phyloP scores from a whole-genome alignment of 176 grass and related monocot genomes.

The Oryza glaberrima region DNA sequence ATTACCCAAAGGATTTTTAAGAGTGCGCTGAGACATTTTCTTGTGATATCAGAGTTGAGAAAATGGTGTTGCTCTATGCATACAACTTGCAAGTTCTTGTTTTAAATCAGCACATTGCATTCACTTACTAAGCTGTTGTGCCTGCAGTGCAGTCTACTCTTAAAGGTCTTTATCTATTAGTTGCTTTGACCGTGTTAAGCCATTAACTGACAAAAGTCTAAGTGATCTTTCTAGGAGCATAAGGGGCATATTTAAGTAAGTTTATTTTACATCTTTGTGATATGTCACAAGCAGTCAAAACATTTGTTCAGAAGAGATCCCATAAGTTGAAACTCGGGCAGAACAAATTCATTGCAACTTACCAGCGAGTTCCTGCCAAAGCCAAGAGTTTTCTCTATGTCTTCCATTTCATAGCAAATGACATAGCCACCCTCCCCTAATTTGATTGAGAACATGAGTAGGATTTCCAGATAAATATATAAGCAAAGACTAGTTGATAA shows the following conservation, averaged over 20 bases:
- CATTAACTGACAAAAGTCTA: neutral
- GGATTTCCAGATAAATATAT: slow-evolving; percentile 13
- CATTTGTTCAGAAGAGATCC: slow-evolving; percentile 6
- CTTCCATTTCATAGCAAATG: slow-evolving; percentile 89
- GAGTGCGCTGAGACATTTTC: too few species aligned
- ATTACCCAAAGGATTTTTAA: neutral
- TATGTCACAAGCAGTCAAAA: neutral
- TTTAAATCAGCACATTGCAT: too few species aligned
- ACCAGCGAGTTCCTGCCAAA: slow-evolving; percentile 94
- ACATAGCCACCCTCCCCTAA: slow-evolving; percentile 77
- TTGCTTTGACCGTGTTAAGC: slow-evolving; percentile 11
- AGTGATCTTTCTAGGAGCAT: slow-evolving; percentile 21
- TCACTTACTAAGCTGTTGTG: too few species aligned
- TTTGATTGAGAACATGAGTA: slow-evolving; percentile 45
- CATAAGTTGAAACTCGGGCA: slow-evolving; percentile 28
- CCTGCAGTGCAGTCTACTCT: too few species aligned
- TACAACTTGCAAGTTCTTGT: too few species aligned
- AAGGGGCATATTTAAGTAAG: neutral
- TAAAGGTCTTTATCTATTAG: neutral
- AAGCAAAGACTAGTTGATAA: slow-evolving; percentile 39
- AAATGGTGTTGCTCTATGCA: too few species aligned
- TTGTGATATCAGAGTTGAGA: too few species aligned
- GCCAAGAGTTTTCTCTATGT: slow-evolving; percentile 88
- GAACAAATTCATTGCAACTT: slow-evolving; percentile 34
- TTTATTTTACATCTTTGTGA: neutral